Conservation (phyloP, 1,284 basidiomycete species). For the Thelephora terrestris region DNA sequence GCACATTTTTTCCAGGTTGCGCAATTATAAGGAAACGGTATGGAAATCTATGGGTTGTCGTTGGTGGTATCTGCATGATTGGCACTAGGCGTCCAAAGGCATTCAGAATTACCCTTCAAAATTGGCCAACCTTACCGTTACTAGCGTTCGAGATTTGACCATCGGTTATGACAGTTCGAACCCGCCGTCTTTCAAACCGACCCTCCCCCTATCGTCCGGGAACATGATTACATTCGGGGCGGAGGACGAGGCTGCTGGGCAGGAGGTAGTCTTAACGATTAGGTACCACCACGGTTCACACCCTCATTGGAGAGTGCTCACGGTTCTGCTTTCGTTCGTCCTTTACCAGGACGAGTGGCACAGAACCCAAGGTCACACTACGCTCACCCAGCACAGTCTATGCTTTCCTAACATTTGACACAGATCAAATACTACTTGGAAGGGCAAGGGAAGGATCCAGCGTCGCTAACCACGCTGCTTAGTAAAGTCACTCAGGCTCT, state of each 20-base stretch:
- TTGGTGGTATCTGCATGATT: neutral
- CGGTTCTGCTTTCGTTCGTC: neutral
- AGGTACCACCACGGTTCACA: conserved; percentile 31
- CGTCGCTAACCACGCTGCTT: conserved; percentile 36
- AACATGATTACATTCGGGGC: conserved; percentile 79
- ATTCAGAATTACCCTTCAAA: conserved; percentile 42
- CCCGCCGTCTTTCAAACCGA: conserved; percentile 52
- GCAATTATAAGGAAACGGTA: conserved; percentile 40
- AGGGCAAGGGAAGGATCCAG: conserved; percentile 46
- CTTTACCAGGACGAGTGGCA: conserved; percentile 63
- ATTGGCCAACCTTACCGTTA: conserved; percentile 52
- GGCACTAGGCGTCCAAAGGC: conserved; percentile 12
- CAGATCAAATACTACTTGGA: conserved; percentile 82
- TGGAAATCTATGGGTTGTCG: conserved; percentile 9
- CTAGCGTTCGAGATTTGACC: conserved; percentile 64
- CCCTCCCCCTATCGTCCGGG: conserved; percentile 63
- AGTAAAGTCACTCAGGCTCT: conserved; percentile 46
- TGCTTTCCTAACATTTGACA: neutral
- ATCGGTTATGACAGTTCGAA: conserved; percentile 63
- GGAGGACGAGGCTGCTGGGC: conserved; percentile 29
- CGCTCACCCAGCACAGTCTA: neutral
- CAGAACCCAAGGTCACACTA: conserved; percentile 67
- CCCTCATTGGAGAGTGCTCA: conserved; percentile 1
- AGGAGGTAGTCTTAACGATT: conserved; percentile 52
- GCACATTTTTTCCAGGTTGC: conserved; percentile 54